Evolutionary conservation across 257 asterid genomes (phyloP), one percentile per base, ranked within the genome.

Genomic region (Fraxinus excelsior): DNA sequence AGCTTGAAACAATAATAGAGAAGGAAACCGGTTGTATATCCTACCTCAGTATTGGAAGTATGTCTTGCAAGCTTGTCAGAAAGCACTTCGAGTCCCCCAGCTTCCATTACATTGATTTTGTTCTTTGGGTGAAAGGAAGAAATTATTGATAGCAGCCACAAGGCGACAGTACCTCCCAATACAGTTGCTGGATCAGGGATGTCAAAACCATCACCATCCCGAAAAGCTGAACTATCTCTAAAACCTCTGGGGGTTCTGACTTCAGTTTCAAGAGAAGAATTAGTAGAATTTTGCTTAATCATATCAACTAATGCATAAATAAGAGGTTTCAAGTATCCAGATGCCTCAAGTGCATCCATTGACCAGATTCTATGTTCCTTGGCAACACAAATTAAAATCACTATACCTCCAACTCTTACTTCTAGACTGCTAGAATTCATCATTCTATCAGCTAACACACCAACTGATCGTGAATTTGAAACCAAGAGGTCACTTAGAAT

Each of bases 331-430:
- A 89, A 79, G 85, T 79, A 83, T 73, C 98, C 94, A 78, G 96
- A 92, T 46, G 80, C 86, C 78, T 90, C 87, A 51, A 94, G 96
- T 62, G 86, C 78, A 77, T 88, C 84, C 86, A 85, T 76, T 19
- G 90, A 82, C 77, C 80, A 85, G 79, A 38, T 71, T 82, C 83
- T 88, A 68, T 90, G 88, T 74, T 83, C 90, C 91, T 92, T 94
- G 81, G 94, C 86, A 80, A 88, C 93, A 81, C 96, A 94, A 80
- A 90, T 88, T 37, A 92, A 84, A 78, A 94, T 74, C 26, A 86
- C 82, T 70, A 88, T 78, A 77, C 90, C 97, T 65, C 96, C 97
- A 80, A 90, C 94, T 86, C 88, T 85, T 72, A 92, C 97, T 88
- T 94, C 97, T 42, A 80, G 85, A 82, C 93, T 93, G 72, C 82